Evolutionary conservation across 768 basidiomycete genomes (phyloP).

Genomic region (Rhodotorula paludigena): DNA sequence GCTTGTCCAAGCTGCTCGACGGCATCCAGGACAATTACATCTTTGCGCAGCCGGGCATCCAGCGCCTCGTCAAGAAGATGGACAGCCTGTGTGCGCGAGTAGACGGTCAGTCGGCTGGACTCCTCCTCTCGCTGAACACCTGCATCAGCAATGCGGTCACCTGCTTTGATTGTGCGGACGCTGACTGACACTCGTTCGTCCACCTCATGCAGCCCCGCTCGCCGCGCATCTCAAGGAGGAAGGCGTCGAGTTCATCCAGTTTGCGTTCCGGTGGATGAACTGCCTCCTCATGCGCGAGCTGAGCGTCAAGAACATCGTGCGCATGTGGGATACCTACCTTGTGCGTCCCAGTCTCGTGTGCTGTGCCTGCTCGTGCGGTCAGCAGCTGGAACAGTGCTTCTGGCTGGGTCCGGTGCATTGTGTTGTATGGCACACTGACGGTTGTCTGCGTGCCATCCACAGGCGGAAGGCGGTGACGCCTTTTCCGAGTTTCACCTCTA

Average conservation of each 20-base stretch:
- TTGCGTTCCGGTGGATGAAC: constrained; percentile 99
- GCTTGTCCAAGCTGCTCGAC: constrained; percentile 85
- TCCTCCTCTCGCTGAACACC: neutral
- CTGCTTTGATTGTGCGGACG: too few species aligned
- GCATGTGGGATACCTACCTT: constrained; percentile 99
- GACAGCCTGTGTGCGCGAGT: constrained; percentile 84
- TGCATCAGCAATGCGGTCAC: too few species aligned
- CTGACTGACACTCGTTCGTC: neutral
- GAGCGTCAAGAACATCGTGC: constrained; percentile 88
- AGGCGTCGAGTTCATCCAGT: constrained; percentile 98
- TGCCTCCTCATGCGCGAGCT: constrained; percentile 97
- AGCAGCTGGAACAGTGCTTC: too few species aligned
- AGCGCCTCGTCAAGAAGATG: constrained; percentile 88
- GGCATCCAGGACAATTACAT: constrained; percentile 99
- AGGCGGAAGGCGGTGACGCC: constrained; percentile 96
- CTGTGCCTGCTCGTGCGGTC: too few species aligned
- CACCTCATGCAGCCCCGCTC: constrained; percentile 62
- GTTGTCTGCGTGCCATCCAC: neutral
- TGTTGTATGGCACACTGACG: too few species aligned
- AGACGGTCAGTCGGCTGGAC: constrained; percentile 58
- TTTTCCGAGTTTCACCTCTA: constrained; percentile 99
- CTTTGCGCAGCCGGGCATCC: constrained; percentile 91
- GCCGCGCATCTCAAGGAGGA: constrained; percentile 77
- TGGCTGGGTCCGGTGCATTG: too few species aligned
- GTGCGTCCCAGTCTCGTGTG: constrained; percentile 53